Evolutionary conservation across 495 filamentous ascomycete species (phyloP), one percentile per base, ranked within the genome.

Genomic region (Talaromyces borbonicus): DNA sequence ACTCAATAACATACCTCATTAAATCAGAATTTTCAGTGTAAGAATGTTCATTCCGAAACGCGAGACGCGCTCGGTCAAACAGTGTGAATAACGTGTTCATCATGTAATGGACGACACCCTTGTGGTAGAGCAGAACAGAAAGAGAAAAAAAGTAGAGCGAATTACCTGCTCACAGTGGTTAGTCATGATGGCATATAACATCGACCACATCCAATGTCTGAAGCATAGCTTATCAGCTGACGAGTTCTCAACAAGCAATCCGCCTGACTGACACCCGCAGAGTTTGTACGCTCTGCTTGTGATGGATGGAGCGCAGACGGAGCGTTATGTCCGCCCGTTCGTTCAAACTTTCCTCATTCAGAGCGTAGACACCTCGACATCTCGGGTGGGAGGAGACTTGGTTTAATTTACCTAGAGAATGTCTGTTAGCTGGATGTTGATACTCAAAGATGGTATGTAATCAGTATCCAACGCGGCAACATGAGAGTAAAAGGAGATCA

Each of bases 271-370:
- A 68, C 72, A 76, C 66, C 72, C 80, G 78, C 84, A 81, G 78
- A 81, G 80, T 82, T 90, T 94, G 87, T 90, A 93, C 83, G 77
- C 80, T 78, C 74, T 74, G 72, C 79, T 79, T 74, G 69, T 66
- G 61, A 68, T 79, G 77, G 71, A 71, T 71, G 65, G 65, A 63
- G 69, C 58, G 62, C 56, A 66, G 63, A 75, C 77, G 75, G 79
- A 84, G 73, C 77, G 74, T 67, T 94, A 81, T 93, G 89, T 90
- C 89, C 89, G 89, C 89, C 89, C 87, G 88, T 89, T 89, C 87
- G 86, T 92, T 93, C 84, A 88, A 87, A 61, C 60, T 80, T 81
- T 95, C 87, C 79, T 92, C 81, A 89, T 86, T 50, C 40, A 42
- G 46, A 42, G 52, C 43, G 43, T 48, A 47, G 45, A 50, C 42